Conservation (phyloP, 257 asterid species). For the Solanum infundibuliforme region DNA sequence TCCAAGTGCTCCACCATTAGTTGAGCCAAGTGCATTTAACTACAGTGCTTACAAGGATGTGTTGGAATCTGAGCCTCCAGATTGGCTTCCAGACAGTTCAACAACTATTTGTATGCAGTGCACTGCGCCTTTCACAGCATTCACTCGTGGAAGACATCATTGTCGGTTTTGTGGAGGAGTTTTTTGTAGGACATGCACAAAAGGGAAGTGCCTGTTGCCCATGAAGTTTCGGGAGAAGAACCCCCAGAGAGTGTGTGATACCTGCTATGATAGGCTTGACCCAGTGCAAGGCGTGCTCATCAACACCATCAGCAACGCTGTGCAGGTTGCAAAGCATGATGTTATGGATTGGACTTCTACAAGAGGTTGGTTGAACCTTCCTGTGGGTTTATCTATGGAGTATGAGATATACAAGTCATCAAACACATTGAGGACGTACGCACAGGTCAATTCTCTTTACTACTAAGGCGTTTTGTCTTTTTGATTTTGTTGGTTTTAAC, state of each 20-base stretch:
- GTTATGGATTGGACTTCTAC: constrained; percentile 96
- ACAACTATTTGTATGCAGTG: constrained; percentile 84
- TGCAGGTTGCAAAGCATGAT: constrained; percentile 87
- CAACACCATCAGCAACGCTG: constrained; percentile 87
- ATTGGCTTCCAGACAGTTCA: constrained; percentile 96
- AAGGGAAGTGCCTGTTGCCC: constrained; percentile 86
- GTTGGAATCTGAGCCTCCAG: constrained; percentile 96
- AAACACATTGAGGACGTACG: constrained; percentile 57
- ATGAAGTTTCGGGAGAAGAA: constrained; percentile 84
- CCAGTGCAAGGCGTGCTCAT: constrained; percentile 81
- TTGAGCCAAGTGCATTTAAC: constrained; percentile 50
- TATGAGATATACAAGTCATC: constrained; percentile 86
- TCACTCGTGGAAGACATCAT: constrained; percentile 97
- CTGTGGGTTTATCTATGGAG: constrained; percentile 94
- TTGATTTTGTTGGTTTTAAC: neutral
- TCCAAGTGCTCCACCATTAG: constrained; percentile 97
- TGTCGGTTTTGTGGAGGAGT: constrained; percentile 96
- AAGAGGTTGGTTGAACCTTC: constrained; percentile 97
- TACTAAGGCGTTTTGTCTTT: neutral
- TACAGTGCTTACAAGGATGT: constrained; percentile 70
- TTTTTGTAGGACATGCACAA: constrained; percentile 86
- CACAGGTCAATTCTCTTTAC: constrained; percentile 41
- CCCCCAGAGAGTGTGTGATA: constrained; percentile 95
- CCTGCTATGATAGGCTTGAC: constrained; percentile 96
- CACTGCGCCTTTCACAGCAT: constrained; percentile 72